Evolutionary conservation across 192 early-diverging fungal genomes (phyloP), one percentile per base, ranked within the genome.

Genomic region (Backusella psychrophila): DNA sequence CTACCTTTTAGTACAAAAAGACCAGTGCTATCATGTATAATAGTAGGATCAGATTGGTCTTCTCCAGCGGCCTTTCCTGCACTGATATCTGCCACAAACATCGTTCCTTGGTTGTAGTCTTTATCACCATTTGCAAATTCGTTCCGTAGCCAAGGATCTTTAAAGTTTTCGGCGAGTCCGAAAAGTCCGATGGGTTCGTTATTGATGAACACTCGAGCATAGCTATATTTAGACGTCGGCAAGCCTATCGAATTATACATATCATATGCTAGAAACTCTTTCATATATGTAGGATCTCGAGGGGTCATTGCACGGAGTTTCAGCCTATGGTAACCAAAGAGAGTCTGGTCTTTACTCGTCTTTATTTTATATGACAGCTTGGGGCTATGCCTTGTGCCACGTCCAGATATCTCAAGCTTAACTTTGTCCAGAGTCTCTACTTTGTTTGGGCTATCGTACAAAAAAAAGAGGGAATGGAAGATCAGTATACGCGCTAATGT

Each of bases 111-210:
- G 74, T 49, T 44, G 71, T n/a, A 80, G 36, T 53, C 36, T 66
- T 67, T 77, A 71, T 69, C 74, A 69, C 76, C 82, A 69, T 34
- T 79, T 77, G 33, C 78, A 73, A 31, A 75, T 31, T 38, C 71
- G 71, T 29, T 76, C 75, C 56, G 75, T 73, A 72, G 4, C 76
- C 79, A 83, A 66, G 82, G 72, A 14, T 77, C 75, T 65, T 79
- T 80, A 42, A 83, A 80, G 66, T 72, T 75, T 66, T 73, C 72
- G 0, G 73, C 15, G 29, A 66, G 66, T n/a, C 74, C 65, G 56
- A 52, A 72, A 7, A 72, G 29, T 23, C 71, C 71, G 36, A 72
- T 46, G 12, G 71, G 26, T 3, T 72, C 21, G 31, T 72, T 35
- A 33, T 72, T 72, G 31, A 72, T 46, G 6, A 35, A 46, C 0